A percentile compares a stretch with the other conserved stretches of the same genome.
Evolutionary conservation across 2,329 filamentous ascomycete species (phyloP).

Genomic region (Cladophialophora exuberans): DNA sequence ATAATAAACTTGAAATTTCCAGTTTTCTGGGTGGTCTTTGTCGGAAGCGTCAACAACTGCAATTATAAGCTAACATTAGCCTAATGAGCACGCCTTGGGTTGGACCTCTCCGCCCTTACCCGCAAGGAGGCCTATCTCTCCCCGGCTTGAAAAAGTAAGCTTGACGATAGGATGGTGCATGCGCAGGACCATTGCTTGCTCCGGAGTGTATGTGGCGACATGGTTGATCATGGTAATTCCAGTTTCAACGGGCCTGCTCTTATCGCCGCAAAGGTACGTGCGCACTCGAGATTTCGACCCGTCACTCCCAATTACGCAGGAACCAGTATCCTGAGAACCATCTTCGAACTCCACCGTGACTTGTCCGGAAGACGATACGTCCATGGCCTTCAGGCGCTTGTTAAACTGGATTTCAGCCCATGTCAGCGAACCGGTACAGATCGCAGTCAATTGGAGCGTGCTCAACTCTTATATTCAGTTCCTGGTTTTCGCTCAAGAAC

Average conservation of each 20-base stretch:
- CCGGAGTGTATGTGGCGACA: not conserved
- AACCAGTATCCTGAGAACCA: slow-evolving; percentile 20
- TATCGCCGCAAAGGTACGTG: slow-evolving; percentile 16
- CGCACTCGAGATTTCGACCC: slow-evolving; percentile 34
- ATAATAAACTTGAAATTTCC: slow-evolving; percentile 1
- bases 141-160: not conserved
- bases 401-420: not conserved
- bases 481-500: slow-evolving; percentile 6
- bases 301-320: slow-evolving; percentile 33
- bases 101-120: no score
- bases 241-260: not conserved
- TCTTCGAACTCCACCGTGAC: slow-evolving; percentile 25
- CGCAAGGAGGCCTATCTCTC: not conserved
- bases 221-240: slow-evolving; percentile 12
- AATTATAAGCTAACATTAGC: not conserved
- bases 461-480: slow-evolving; percentile 8
- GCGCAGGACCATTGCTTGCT: not conserved
- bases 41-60: slow-evolving; percentile 8
- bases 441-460: no score
- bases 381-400: not conserved
- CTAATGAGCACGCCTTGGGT: no score
- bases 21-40: slow-evolving; percentile 5
- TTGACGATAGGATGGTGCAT: slow-evolving; percentile 15
- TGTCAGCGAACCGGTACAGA: not conserved
- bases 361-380: not conserved